Evolutionary conservation across 2,329 filamentous ascomycete species (phyloP).

Genomic region (Monilinia fructigena): DNA sequence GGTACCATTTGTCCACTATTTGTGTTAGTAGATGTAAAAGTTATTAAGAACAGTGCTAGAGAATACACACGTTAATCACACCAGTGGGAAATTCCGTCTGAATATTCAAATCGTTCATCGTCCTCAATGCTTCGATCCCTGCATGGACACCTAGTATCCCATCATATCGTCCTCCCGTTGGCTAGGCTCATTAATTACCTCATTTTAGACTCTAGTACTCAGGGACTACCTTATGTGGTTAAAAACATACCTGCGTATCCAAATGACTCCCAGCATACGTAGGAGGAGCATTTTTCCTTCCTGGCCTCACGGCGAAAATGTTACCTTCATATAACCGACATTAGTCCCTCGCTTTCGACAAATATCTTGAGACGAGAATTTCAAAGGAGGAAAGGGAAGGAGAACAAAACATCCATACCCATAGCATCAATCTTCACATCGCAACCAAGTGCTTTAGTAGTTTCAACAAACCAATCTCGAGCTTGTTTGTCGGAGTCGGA

Average conservation of each 20-base stretch:
- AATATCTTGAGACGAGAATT: not conserved
- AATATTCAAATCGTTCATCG: slow-evolving; percentile 64
- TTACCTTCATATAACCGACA: slow-evolving; percentile 47
- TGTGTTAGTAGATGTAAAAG: slow-evolving; percentile 46
- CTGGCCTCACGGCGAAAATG: slow-evolving; percentile 70
- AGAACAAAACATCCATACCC: not conserved
- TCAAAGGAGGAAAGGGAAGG: not conserved
- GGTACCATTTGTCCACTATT: slow-evolving; percentile 25
- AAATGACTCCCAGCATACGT: slow-evolving; percentile 71
- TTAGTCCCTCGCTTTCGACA: not conserved
- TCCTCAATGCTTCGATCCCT: slow-evolving; percentile 69
- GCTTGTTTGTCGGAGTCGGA: slow-evolving; percentile 69
- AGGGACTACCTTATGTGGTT: not conserved
- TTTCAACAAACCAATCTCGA: slow-evolving; percentile 12
- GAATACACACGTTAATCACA: slow-evolving; percentile 29
- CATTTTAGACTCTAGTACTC: slow-evolving; percentile 39
- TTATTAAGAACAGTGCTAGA: not conserved
- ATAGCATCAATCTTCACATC: slow-evolving; percentile 16
- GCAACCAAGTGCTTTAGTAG: not conserved
- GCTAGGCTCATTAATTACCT: slow-evolving; percentile 50
- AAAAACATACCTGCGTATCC: slow-evolving; percentile 52
- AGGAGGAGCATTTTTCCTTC: slow-evolving; percentile 57
- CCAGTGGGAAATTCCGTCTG: slow-evolving; percentile 58
- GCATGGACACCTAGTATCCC: slow-evolving; percentile 71
- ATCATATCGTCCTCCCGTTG: slow-evolving; percentile 67